Evolutionary conservation across 768 basidiomycete species (phyloP), one percentile per base, ranked within the genome.

Genomic region (Lentinula detonsa): DNA sequence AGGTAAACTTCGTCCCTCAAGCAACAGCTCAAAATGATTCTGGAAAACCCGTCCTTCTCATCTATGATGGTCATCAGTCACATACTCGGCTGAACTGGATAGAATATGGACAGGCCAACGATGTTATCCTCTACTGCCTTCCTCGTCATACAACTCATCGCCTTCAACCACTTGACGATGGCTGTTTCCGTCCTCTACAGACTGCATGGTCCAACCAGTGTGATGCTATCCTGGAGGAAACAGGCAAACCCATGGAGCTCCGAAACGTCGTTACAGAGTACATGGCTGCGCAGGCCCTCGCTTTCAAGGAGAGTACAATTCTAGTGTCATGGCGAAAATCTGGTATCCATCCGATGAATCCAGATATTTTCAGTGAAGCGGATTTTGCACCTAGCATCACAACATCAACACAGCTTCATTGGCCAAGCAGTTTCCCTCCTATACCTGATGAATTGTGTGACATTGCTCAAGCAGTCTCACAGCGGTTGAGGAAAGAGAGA

Each of bases 31-130:
- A 59, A 3, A 71, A 73, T 33, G 64, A 35, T 0, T 63, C 66
- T 1, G 68, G 66, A 18, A 69, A 71, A n/a, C 66, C 63, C 5
- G 74, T 78, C 37, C 59, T 81, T 0, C 74, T 82, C 21, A 72
- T 79, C 31, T 71, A 70, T 21, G 74, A 81, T 70, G 77, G 79
- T 1, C 80, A 82, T 67, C 70, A 69, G 34, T 81, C 78, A 0
- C 80, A 82, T 65, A 63, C 37, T 71, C 67, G 0, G 33, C 62
- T 0, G 21, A 63, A 2, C 65, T 77, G 37, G 57, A 65, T 16
- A 49, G 68, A 15, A 53, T 71, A 18, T 43, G 77, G 73, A 3
- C 34, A 59, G 3, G 35, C 66, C 45, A 56, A 75, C 57, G 63
- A 68, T n/a, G 70, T 78, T 39, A 57, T 72, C 1, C 46, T 79